Conservation (phyloP, 2,329 filamentous ascomycete species). For the Chalara sp. region DNA sequence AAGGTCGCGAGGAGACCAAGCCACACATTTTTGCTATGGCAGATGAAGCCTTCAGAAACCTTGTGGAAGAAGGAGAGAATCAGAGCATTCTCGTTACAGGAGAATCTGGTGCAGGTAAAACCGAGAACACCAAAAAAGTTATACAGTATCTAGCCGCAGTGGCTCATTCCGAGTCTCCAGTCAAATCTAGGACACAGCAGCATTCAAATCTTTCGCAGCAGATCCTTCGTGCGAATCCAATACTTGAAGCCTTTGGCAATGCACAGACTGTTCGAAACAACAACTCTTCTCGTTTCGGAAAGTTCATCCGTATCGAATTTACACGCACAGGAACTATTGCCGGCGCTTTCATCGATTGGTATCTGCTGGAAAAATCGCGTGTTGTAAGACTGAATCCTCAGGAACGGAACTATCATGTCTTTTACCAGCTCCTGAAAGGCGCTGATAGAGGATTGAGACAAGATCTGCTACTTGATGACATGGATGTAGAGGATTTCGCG, state of each 20-base stretch:
- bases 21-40: slow-evolving; percentile 98
- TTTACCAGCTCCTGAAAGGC: slow-evolving; percentile 90
- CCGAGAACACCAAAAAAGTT: slow-evolving; percentile 98
- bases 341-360: slow-evolving; percentile 98
- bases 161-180: slow-evolving; percentile 71
- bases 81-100: slow-evolving; percentile 97
- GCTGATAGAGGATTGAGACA: slow-evolving; percentile 67
- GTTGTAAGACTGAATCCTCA: slow-evolving; percentile 82
- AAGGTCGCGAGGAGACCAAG: slow-evolving; percentile 86
- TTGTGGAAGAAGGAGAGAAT: slow-evolving; percentile 91
- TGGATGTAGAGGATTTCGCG: slow-evolving; percentile 79
- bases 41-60: slow-evolving; percentile 89
- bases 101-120: slow-evolving; percentile 96
- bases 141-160: slow-evolving; percentile 97
- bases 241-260: slow-evolving; percentile 96
- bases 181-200: slow-evolving; percentile 50
- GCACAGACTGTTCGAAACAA: slow-evolving; percentile 97
- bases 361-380: slow-evolving; percentile 93
- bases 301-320: slow-evolving; percentile 98
- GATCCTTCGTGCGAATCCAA: slow-evolving; percentile 92
- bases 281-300: slow-evolving; percentile 96
- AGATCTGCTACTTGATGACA: slow-evolving; percentile 66
- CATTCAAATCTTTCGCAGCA: slow-evolving; percentile 90
- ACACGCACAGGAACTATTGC: slow-evolving; percentile 81
- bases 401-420: slow-evolving; percentile 95